Percentiles rank a stretch among this genome's conserved stretches.
Conservation (phyloP, 2,329 filamentous ascomycete genomes). For the Talaromyces pinophilus region DNA sequence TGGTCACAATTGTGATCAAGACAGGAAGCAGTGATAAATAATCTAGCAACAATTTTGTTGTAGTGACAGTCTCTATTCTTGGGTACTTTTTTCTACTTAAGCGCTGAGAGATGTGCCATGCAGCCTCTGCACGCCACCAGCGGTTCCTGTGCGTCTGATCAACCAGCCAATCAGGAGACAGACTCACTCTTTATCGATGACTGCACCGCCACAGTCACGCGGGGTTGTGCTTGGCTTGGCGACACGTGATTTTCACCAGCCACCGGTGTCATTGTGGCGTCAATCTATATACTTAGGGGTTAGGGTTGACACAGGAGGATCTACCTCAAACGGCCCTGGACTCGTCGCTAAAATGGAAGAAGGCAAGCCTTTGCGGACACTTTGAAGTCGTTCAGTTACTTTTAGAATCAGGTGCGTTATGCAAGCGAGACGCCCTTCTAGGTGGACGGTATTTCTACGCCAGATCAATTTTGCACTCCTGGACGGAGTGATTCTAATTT, state of each 20-base stretch:
- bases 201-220: conserved; percentile 15
- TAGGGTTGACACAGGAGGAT: too few species aligned
- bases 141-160: conserved; percentile 8
- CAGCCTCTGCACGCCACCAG: conserved; percentile 17
- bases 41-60: background rate
- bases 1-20: background rate
- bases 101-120: conserved; percentile 4
- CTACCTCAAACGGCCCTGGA: too few species aligned
- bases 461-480: too few species aligned
- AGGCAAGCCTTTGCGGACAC: too few species aligned
- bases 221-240: background rate
- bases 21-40: background rate
- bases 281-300: background rate
- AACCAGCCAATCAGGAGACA: conserved; percentile 7
- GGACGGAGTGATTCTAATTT: too few species aligned
- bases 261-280: background rate
- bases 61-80: background rate
- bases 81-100: background rate
- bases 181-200: background rate
- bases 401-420: too few species aligned
- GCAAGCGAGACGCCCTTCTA: too few species aligned
- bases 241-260: conserved; percentile 8
- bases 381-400: too few species aligned
- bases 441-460: too few species aligned
- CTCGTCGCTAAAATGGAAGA: too few species aligned